Base-by-base conservation (phyloP, 805 yeast species). In the Suhomyces faveliae region DNA sequence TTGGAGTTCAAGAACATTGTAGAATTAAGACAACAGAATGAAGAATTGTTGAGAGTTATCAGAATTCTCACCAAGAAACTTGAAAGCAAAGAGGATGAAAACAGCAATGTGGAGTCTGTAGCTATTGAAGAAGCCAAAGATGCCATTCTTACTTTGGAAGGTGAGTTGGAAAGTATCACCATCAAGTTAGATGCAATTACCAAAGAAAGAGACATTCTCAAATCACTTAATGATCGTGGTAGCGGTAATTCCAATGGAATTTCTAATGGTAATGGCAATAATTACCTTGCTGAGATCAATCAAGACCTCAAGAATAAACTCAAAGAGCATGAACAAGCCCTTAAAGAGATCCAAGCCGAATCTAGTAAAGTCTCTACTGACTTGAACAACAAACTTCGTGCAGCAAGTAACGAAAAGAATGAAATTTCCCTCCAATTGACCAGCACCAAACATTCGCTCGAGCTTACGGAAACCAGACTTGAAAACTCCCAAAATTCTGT, bases 11-110 rank as follows among this genome's bases (percentile, higher is more conserved):
- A 76, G 38, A 78, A 77, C 57, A 76, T 87, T 11, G 70, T 76
- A 10, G 95, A 87, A 42, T 69, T 92, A 44, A 87, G 89, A 57
- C 69, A 77, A 44, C 87, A 83, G 63, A 92, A 92, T 60, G 81
- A 84, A 54, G 87, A 89, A 45, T 73, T 92, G 22, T 66, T 90
- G 29, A 69, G 74, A 30, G 80, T 87, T 2, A 81, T 87, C 0
- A 77, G 98, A 52, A 80, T 79, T 43, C 70, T 92, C 13, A 95
- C 92, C 9, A 73, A 77, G 35, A 81, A 83, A 57, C 69, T 91
- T 46, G 97, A 91, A 60, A 66, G 62, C 5, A 79, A 80, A 43
- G 96, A 87, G 55, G 71, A 70, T 23, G 61, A 69, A 51, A 49
- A 66, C 22, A 66, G 66, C 44, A 66, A 62, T 10, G 50, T 77